These are phyloP conservation scores for Colletotrichum sp. DNA, from an alignment of 2,329 filamentous ascomycete species.

Conservation along the genomic window DNA sequence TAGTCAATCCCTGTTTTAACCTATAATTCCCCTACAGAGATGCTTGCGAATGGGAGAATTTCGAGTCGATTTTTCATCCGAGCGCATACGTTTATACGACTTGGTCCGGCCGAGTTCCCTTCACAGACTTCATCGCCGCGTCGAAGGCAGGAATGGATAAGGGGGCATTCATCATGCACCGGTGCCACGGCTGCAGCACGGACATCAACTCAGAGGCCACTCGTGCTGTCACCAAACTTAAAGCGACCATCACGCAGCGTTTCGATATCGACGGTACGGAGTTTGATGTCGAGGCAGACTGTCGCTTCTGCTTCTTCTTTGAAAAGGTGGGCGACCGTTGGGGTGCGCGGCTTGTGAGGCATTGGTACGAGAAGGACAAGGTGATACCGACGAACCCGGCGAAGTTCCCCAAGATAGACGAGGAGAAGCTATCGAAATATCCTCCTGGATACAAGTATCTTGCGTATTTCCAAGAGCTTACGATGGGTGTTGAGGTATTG, in stretches of 20 bases:
- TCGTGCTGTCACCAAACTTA: slow-evolving; percentile 39
- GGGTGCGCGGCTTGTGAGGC: slow-evolving; percentile 25
- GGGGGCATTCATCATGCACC: slow-evolving; percentile 49
- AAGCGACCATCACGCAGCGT: neutral
- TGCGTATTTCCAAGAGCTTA: neutral
- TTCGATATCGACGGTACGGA: slow-evolving; percentile 39
- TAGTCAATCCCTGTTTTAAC: neutral
- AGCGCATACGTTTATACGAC: slow-evolving; percentile 55
- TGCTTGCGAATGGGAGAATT: slow-evolving; percentile 58
- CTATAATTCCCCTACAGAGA: slow-evolving; percentile 33
- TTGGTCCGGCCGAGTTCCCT: slow-evolving; percentile 49
- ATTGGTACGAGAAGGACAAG: neutral
- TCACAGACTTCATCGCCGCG: slow-evolving; percentile 42
- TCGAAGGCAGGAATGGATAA: slow-evolving; percentile 45
- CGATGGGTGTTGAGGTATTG: neutral
- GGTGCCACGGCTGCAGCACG: slow-evolving; percentile 44
- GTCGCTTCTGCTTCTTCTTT: slow-evolving; percentile 52
- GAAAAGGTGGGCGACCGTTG: slow-evolving; percentile 42
- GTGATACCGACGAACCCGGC: neutral
- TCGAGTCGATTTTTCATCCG: slow-evolving; percentile 53
- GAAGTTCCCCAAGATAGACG: neutral
- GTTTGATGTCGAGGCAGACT: slow-evolving; percentile 51
- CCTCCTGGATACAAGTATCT: neutral
- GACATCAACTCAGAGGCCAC: slow-evolving; percentile 43
- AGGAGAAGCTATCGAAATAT: neutral